These are phyloP conservation scores for Rhododendron griersonianum DNA, from an alignment of 148 eudicot genomes.

Conservation along the genomic window DNA sequence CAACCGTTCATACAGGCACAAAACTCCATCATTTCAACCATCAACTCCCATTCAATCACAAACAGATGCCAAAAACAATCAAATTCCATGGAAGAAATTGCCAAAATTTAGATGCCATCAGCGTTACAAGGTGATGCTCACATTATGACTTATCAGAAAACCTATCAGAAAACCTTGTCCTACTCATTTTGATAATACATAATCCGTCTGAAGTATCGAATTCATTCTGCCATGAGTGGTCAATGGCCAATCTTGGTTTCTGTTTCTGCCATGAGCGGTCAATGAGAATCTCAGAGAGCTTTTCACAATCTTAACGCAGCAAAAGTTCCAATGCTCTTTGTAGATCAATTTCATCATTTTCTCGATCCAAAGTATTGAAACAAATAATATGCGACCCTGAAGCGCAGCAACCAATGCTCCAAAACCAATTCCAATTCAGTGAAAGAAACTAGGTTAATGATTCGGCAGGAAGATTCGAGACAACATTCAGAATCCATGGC, in stretches of 20 bases:
- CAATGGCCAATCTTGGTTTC: neutral
- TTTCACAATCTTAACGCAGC: neutral
- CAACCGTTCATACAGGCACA: neutral
- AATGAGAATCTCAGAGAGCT: neutral
- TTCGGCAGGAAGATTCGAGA: neutral
- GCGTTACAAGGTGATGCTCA: constrained; percentile 1
- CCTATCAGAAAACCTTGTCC: neutral
- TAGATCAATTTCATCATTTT: neutral
- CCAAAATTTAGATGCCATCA: neutral
- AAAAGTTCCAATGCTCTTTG: neutral
- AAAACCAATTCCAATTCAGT: neutral
- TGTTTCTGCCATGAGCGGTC: neutral
- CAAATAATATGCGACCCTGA: neutral
- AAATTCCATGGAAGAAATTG: neutral
- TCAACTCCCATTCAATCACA: neutral
- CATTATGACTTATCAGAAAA: neutral
- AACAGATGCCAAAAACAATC: neutral
- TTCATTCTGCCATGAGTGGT: neutral
- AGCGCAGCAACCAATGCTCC: neutral
- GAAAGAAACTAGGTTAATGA: neutral
- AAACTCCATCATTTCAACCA: neutral
- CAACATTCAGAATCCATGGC: neutral
- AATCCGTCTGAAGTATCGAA: neutral
- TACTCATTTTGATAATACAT: neutral
- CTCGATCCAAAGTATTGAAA: neutral